Evolutionary conservation across 129 eudicot species (phyloP).

Genomic region (Kitagawia praeruptora): DNA sequence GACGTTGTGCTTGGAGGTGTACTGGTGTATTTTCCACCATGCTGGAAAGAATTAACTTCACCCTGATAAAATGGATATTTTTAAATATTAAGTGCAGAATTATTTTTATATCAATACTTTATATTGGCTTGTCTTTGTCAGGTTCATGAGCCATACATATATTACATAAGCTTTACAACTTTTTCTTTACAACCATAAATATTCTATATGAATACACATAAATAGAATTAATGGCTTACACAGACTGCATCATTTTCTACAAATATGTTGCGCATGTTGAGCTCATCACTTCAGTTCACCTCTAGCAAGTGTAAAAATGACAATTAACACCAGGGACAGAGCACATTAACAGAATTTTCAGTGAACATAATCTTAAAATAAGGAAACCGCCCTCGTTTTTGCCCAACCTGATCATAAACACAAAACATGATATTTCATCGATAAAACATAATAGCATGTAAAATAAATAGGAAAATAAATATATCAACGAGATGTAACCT

Average conservation of each 20-base stretch:
- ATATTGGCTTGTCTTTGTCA: not conserved
- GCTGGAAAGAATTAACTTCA: slow-evolving; percentile 80
- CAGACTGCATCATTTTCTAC: slow-evolving; percentile 83
- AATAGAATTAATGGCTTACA: slow-evolving; percentile 38
- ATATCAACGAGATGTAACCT: slow-evolving; percentile 28
- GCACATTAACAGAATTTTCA: not conserved
- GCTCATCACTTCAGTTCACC: slow-evolving; percentile 91
- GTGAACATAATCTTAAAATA: not conserved
- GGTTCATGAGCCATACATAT: not conserved
- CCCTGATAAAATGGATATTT: slow-evolving; percentile 33
- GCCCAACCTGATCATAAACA: slow-evolving; percentile 65
- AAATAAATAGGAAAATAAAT: not conserved
- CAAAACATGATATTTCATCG: slow-evolving; percentile 7
- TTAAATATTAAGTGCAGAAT: not conserved
- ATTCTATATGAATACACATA: not conserved
- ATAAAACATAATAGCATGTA: not conserved
- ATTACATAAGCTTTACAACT: not conserved
- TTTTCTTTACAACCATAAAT: not conserved
- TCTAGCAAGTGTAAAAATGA: slow-evolving; percentile 32
- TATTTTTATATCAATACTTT: not conserved
- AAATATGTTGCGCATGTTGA: slow-evolving; percentile 88
- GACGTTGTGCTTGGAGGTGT: slow-evolving; percentile 92
- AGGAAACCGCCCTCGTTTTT: slow-evolving; percentile 87
- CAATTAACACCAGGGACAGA: slow-evolving; percentile 1
- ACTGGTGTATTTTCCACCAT: slow-evolving; percentile 45